phyloP scores from a whole-genome alignment of 2,329 filamentous ascomycete species.

The Colletotrichum sp. region DNA sequence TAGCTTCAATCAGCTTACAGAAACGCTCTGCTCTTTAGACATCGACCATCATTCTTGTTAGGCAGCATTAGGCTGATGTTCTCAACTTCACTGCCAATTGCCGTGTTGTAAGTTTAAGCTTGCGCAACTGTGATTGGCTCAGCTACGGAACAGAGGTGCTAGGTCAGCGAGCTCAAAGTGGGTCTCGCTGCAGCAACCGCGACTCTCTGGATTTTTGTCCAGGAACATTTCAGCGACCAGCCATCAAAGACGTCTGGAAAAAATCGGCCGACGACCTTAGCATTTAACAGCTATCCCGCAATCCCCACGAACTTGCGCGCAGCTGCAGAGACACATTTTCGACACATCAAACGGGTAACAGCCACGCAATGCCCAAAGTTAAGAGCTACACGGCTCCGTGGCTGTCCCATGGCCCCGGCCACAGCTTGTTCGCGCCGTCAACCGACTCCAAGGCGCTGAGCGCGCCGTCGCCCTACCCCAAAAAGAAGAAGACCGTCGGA shows the following conservation, averaged over 20 bases:
- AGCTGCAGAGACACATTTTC: neutral
- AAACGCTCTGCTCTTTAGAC: neutral
- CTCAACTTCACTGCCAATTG: neutral
- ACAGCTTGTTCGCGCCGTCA: slow-evolving; percentile 73
- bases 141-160: neutral
- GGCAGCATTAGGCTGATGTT: neutral
- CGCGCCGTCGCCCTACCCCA: slow-evolving; percentile 44
- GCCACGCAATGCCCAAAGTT: slow-evolving; percentile 77
- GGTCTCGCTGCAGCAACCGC: slow-evolving; percentile 16
- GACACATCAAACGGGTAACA: neutral
- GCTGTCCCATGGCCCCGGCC: slow-evolving; percentile 81
- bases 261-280: neutral
- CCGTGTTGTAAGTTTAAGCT: neutral
- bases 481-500: slow-evolving; percentile 49
- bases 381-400: slow-evolving; percentile 86
- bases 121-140: neutral
- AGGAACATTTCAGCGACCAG: neutral
- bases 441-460: slow-evolving; percentile 31
- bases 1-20: neutral
- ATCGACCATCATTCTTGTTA: neutral
- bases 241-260: neutral
- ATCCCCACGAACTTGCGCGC: neutral
- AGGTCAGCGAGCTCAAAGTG: slow-evolving; percentile 6
- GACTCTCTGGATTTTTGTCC: slow-evolving; percentile 3
- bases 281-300: neutral